phyloP scores from a whole-genome alignment of 225 moss, liverwort and hornwort species.

The Marchantia paleacea region DNA sequence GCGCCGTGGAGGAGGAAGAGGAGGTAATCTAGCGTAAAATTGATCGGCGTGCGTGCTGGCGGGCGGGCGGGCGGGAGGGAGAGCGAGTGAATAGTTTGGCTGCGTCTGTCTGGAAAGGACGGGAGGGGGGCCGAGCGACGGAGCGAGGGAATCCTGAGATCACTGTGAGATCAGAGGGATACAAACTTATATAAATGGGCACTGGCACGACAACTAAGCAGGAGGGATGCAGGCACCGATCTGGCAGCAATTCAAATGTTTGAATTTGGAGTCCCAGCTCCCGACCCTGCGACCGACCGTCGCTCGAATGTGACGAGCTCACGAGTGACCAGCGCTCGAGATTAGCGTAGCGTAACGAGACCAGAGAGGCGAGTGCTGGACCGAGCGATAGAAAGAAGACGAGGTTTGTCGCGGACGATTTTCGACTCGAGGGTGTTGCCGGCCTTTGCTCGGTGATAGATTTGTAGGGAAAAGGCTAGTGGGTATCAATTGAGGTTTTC shows the following conservation, averaged over 20 bases:
- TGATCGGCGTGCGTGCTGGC: slow-evolving; percentile 10
- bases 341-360: background rate
- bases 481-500: background rate
- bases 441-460: background rate
- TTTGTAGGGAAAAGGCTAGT: background rate
- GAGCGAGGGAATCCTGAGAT: slow-evolving; percentile 15
- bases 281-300: slow-evolving; percentile 1
- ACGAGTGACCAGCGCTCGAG: background rate
- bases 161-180: slow-evolving; percentile 18
- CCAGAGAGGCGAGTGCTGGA: background rate
- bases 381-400: background rate
- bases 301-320: slow-evolving; percentile 15
- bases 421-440: background rate
- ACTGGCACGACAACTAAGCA: slow-evolving; percentile 37
- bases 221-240: slow-evolving; percentile 19
- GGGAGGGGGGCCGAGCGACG: background rate
- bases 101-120: background rate
- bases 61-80: slow-evolving; percentile 1
- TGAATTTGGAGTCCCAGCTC: slow-evolving; percentile 35
- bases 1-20: background rate
- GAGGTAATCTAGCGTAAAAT: slow-evolving; percentile 9
- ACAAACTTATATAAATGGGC: slow-evolving; percentile 25
- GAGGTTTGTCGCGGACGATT: background rate
- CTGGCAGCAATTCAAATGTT: slow-evolving; percentile 44
- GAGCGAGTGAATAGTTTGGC: slow-evolving; percentile 9